phyloP scores from a whole-genome alignment of 306 rosid genomes.

The Prunus campanulata region DNA sequence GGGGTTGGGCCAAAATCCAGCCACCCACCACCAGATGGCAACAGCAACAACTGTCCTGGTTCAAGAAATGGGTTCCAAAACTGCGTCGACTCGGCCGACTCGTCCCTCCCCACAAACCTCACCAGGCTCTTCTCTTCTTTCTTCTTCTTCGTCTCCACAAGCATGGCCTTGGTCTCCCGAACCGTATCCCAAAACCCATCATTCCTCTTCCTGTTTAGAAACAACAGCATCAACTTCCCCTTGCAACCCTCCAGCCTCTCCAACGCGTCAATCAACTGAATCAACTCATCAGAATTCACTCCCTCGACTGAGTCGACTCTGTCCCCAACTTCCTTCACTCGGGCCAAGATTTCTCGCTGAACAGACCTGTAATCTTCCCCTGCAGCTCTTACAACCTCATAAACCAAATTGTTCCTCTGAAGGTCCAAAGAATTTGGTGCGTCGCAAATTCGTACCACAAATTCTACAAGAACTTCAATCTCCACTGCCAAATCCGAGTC shows the following conservation, averaged over 20 bases:
- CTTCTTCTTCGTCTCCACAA: conserved; percentile 30
- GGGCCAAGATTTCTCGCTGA: conserved; percentile 44
- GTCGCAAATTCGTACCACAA: conserved; percentile 40
- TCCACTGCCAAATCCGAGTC: conserved; percentile 45
- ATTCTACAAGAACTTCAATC: conserved; percentile 44
- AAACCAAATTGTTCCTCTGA: conserved; percentile 56
- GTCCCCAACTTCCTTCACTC: conserved; percentile 38
- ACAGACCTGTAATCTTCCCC: conserved; percentile 63
- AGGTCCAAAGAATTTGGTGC: conserved; percentile 53
- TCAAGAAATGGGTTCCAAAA: conserved; percentile 65
- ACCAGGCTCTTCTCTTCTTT: conserved; percentile 45
- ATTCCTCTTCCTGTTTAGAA: conserved; percentile 49
- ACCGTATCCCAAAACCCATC: conserved; percentile 67
- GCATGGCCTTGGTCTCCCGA: conserved; percentile 21
- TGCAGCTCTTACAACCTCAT: conserved; percentile 54
- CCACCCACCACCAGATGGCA: conserved; percentile 19
- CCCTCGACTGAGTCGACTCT: conserved; percentile 28
- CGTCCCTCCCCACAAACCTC: neutral
- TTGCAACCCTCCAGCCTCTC: conserved; percentile 40
- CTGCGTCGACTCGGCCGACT: conserved; percentile 42
- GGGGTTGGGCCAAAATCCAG: conserved; percentile 9
- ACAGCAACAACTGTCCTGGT: conserved; percentile 43
- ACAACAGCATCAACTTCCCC: conserved; percentile 48
- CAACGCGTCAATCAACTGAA: conserved; percentile 34
- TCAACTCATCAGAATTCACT: conserved; percentile 49